Evolutionary conservation across 257 asterid genomes (phyloP), one percentile per base, ranked within the genome.

Genomic region (Nicotiana benthamiana): DNA sequence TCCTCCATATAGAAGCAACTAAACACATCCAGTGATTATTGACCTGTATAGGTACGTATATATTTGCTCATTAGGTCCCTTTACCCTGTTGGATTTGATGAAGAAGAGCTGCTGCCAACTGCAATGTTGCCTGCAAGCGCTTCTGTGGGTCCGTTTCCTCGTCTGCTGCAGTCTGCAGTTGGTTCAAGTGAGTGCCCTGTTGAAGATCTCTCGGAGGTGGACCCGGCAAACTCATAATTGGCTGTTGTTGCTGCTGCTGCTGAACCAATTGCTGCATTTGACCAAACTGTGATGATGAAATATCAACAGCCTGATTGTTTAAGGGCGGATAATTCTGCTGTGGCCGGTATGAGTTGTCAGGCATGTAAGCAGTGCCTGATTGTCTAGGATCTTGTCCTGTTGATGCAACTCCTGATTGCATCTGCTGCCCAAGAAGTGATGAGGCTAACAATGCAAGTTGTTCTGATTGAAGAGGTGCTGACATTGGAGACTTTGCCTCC

Each of bases 11-110:
- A 20, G 43, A 70, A 12, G 57, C 36, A 43, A 20, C 18, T 22
- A 43, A n/a, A 48, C 48, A 48, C 59, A 74, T 74, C 15, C 61
- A 74, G 40, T 15, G 20, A 16, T 26, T 74, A 74, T 16, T 74
- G 62, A 26, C 61, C 79, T 74, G 20, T 1, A 48, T 48, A 9
- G 17, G 62, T 48, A 48, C 34, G 48, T 57, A 72, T 3, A 12
- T 53, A 53, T 83, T 70, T 53, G 61, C 30, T 79, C 59, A 77
- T 89, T 81, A 91, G 53, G 84, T 89, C 84, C 95, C 92, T 83
- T 91, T 93, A 34, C 97, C 95, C 72, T 92, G 96, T 87, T 95
- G 96, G 81, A 95, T 95, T 88, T 95, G 99, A 90, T 95, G 95
- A 67, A 95, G 97, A 84, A 95, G 98, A 80, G 92, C 92, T 0